Percentiles rank a stretch among this genome's conserved stretches.
Evolutionary conservation across 495 filamentous ascomycete genomes (phyloP).

Genomic region (Trichocladium antarcticum): DNA sequence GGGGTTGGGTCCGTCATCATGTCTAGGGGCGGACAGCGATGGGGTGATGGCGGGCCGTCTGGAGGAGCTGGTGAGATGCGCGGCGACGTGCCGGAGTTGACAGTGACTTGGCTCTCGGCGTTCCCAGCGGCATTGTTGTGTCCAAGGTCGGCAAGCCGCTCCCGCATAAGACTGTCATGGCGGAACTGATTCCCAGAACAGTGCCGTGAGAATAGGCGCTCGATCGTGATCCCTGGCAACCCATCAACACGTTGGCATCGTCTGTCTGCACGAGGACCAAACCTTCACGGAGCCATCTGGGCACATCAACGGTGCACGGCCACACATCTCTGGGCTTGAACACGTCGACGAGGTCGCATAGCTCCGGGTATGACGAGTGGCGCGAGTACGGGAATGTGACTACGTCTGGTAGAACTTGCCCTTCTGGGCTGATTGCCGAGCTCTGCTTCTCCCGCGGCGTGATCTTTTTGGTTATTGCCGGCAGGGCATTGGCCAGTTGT

Average conservation of each 20-base stretch:
- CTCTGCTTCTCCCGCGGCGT: conserved; percentile 9
- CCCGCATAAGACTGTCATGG: conserved; percentile 54
- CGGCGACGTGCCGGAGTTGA: background rate
- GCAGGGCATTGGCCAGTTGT: conserved; percentile 16
- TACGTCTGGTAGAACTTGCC: conserved; percentile 26
- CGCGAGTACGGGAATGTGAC: conserved; percentile 76
- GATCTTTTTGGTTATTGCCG: conserved; percentile 24
- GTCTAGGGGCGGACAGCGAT: too few relatives aligned
- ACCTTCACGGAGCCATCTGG: conserved; percentile 46
- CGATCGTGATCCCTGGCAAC: conserved; percentile 46
- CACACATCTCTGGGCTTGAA: conserved; percentile 69
- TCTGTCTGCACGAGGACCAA: background rate
- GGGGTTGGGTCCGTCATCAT: too few relatives aligned
- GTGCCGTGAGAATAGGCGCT: conserved; percentile 56
- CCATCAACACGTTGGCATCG: background rate
- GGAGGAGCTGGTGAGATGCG: background rate
- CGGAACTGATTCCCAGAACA: conserved; percentile 50
- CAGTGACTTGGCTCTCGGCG: conserved; percentile 18
- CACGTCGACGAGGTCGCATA: conserved; percentile 55
- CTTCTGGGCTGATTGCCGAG: background rate
- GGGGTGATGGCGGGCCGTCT: background rate
- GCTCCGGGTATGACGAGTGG: conserved; percentile 76
- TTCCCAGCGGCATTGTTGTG: background rate
- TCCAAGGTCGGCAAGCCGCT: conserved; percentile 3
- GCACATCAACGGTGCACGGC: conserved; percentile 67